A percentile compares a stretch with the other conserved stretches of the same genome.
Evolutionary conservation across 1,139 yeast species (phyloP).

Genomic region (Sugiyamaella pinicola): DNA sequence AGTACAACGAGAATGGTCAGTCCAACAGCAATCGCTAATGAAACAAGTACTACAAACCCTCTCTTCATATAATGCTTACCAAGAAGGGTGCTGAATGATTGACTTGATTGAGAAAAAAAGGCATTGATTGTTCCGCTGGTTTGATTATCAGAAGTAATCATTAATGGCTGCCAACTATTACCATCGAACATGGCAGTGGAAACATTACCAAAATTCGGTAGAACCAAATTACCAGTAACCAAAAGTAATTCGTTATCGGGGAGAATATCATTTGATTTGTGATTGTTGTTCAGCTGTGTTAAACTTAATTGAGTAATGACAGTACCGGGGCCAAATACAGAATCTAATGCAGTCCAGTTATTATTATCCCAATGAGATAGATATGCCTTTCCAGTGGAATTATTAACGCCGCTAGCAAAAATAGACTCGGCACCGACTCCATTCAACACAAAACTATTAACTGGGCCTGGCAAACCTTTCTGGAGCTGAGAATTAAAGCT

Average conservation of each 20-base stretch:
- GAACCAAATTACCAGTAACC: constrained; percentile 62
- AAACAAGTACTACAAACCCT: constrained; percentile 86
- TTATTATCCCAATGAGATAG: constrained; percentile 41
- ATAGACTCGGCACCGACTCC: constrained; percentile 53
- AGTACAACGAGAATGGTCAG: constrained; percentile 69
- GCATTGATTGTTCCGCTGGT: constrained; percentile 36
- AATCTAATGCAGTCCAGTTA: constrained; percentile 41
- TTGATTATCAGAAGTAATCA: constrained; percentile 44
- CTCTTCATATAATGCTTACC: constrained; percentile 40
- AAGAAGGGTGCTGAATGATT: constrained; percentile 28
- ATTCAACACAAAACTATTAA: constrained; percentile 55
- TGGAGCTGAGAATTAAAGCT: constrained; percentile 32
- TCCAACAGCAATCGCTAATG: constrained; percentile 85
- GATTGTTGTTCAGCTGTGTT: constrained; percentile 39
- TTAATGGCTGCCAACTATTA: constrained; percentile 69
- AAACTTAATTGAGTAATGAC: constrained; percentile 41
- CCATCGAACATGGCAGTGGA: constrained; percentile 76
- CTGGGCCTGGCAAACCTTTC: constrained; percentile 45
- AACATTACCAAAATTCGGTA: constrained; percentile 58
- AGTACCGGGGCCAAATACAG: constrained; percentile 42
- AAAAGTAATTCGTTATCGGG: constrained; percentile 53
- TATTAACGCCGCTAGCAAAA: constrained; percentile 56
- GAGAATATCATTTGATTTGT: constrained; percentile 45
- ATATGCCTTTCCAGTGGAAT: constrained; percentile 41
- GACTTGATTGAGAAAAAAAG: constrained; percentile 32